These are phyloP conservation scores for Blastobotrys proliferans DNA, from an alignment of 1,139 yeast species.

Conservation along the genomic window DNA sequence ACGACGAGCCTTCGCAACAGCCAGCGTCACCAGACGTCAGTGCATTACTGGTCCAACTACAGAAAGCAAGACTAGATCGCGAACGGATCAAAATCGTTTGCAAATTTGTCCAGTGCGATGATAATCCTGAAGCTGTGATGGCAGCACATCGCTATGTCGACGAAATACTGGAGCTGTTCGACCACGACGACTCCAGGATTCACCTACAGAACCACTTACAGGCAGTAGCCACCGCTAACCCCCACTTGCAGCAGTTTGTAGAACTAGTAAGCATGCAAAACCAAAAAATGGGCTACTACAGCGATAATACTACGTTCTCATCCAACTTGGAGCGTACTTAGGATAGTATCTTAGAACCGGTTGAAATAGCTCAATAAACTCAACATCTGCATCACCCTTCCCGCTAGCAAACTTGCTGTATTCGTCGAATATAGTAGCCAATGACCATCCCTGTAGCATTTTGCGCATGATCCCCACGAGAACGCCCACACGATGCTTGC, in stretches of 20 bases:
- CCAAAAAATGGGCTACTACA: too few relatives aligned
- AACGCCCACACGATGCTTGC: conserved; percentile 92
- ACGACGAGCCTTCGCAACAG: not conserved
- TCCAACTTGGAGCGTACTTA: conserved; percentile 33
- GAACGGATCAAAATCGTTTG: conserved; percentile 8
- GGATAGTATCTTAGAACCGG: conserved; percentile 29
- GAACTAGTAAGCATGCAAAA: too few relatives aligned
- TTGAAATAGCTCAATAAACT: conserved; percentile 30
- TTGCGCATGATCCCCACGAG: conserved; percentile 85
- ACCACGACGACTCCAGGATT: not conserved
- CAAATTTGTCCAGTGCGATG: conserved; percentile 1
- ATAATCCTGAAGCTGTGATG: not conserved
- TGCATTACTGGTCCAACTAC: conserved; percentile 4
- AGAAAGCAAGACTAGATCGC: conserved; percentile 10
- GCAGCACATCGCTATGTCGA: conserved; percentile 2
- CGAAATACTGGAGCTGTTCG: not conserved
- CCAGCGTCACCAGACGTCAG: conserved; percentile 8
- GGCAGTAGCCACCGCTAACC: too few relatives aligned
- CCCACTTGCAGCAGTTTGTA: too few relatives aligned
- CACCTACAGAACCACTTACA: conserved; percentile 1
- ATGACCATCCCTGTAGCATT: conserved; percentile 85
- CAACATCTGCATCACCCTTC: conserved; percentile 82
- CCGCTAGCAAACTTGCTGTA: conserved; percentile 91
- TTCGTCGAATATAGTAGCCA: conserved; percentile 90
- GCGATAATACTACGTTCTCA: too few relatives aligned